Conservation (phyloP, 192 early-diverging fungal genomes). For the Piromyces finnis region DNA sequence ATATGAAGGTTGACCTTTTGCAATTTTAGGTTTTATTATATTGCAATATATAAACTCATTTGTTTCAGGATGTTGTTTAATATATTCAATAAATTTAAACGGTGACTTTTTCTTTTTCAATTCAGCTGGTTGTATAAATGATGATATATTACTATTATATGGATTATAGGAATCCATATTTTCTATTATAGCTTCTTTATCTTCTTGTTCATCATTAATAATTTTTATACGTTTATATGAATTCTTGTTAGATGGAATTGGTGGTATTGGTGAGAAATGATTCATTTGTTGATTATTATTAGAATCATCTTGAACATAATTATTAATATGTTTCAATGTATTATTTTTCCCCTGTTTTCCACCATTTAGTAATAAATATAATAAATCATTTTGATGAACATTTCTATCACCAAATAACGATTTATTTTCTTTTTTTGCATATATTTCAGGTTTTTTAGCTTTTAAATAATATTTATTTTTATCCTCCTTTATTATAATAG, state of each 20-base stretch:
- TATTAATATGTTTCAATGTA: background rate
- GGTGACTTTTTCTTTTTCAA: slow-evolving; percentile 1
- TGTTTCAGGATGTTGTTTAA: slow-evolving; percentile 9
- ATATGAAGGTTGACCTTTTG: slow-evolving; percentile 13
- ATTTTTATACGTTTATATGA: background rate
- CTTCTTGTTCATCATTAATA: background rate
- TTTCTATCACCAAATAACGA: background rate
- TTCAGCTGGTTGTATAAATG: background rate
- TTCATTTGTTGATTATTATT: background rate
- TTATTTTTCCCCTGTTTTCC: background rate
- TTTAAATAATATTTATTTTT: background rate
- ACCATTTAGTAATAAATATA: background rate
- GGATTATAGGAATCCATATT: background rate
- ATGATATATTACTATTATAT: background rate
- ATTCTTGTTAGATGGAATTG: background rate
- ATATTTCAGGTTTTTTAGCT: background rate
- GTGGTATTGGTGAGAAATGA: background rate
- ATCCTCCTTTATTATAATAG: background rate
- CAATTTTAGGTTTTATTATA: slow-evolving; percentile 7
- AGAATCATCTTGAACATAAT: background rate
- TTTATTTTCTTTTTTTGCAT: background rate
- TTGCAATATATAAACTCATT: slow-evolving; percentile 28
- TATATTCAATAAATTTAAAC: slow-evolving; percentile 19
- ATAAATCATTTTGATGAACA: background rate
- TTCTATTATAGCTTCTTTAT: background rate